A percentile compares a stretch with the other conserved stretches of the same genome.
phyloP scores from a whole-genome alignment of 2,329 filamentous ascomycete species.

The Neurospora sp. region DNA sequence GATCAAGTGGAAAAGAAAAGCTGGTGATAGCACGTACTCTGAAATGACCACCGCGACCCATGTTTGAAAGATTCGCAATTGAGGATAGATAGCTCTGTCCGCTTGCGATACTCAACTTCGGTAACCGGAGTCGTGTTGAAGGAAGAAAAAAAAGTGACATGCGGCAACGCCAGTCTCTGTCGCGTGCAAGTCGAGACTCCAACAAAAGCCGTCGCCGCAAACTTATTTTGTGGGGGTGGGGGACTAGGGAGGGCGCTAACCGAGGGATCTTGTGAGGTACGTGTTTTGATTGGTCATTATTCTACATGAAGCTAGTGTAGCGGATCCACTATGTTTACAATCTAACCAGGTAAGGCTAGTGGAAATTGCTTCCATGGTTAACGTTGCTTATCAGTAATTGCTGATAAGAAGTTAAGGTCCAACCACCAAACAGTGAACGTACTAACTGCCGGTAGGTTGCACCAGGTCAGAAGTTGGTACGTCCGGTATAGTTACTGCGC shows the following conservation, averaged over 20 bases:
- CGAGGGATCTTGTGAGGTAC: not conserved
- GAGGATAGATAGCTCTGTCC: constrained; percentile 2
- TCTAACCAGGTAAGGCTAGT: not conserved
- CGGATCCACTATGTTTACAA: not conserved
- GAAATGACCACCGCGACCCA: constrained; percentile 17
- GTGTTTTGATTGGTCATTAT: not conserved
- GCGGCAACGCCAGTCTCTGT: constrained; percentile 3
- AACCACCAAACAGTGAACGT: not conserved
- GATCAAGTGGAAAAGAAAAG: not conserved
- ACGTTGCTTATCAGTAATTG: not conserved
- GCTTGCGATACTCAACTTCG: constrained; percentile 10
- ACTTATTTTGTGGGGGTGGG: constrained; percentile 17
- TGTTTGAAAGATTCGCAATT: constrained; percentile 8
- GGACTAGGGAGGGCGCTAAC: not conserved
- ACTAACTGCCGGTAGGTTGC: not conserved
- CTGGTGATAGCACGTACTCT: constrained; percentile 3
- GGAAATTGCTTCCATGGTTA: not conserved
- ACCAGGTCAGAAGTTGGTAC: not conserved
- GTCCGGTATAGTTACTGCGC: not conserved
- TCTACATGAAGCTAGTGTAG: constrained; percentile 4
- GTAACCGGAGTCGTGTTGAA: not conserved
- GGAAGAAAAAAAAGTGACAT: constrained; percentile 15
- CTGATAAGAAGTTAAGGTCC: not conserved
- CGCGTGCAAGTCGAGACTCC: not conserved
- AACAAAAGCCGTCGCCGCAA: not conserved